Evolutionary conservation across 2,329 filamentous ascomycete genomes (phyloP), one percentile per base, ranked within the genome.

Genomic region (Verticillium albo-atrum): DNA sequence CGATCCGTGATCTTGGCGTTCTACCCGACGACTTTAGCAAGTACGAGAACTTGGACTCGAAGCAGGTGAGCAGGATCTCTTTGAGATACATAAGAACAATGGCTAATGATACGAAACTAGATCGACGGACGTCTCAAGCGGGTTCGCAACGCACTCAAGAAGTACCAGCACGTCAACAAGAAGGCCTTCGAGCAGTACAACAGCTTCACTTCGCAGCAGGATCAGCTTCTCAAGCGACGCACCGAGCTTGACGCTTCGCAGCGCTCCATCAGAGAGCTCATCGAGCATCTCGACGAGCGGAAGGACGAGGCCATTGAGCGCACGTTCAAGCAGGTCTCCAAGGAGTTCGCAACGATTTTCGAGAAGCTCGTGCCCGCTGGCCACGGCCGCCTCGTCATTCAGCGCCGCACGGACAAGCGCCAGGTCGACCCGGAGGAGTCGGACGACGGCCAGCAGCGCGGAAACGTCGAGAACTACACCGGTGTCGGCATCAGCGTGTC

Each of bases 171-270:
- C 69, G 93, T 99, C 77, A 99, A 99, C 84, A 99, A 98, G 79
- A 98, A 99, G 77, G 95, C 95, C 0, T 97, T 98, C 71, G 96
- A 99, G 75, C 95, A 99, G 74, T 99, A 98, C 79, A 96, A 94
- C 77, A 96, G 89, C 77, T 99, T 98, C 73, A 97, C 94, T 7
- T 90, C 88, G 56, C 92, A 97, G 75, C 89, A 96, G 60, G 93
- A 97, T 63, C 89, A 89, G 25, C 82, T 99, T 20, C 90, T 90
- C 55, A 89, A 90, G 69, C 89, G 95, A 66, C 87, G 94, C 55
- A 85, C 89, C 67, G 95, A 98, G 72, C 86, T 99, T 12, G 92
- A 97, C 67, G 88, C 87, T 15, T 94, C 91, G 3, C 92, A 96
- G 66, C 82, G 81, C 35, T 94, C 91, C 1, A 99, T 99, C 67